Percentiles rank a stretch among this genome's conserved stretches.
Conservation (phyloP, 108 stramenopile genomes). For the Epipyxis sp. region DNA sequence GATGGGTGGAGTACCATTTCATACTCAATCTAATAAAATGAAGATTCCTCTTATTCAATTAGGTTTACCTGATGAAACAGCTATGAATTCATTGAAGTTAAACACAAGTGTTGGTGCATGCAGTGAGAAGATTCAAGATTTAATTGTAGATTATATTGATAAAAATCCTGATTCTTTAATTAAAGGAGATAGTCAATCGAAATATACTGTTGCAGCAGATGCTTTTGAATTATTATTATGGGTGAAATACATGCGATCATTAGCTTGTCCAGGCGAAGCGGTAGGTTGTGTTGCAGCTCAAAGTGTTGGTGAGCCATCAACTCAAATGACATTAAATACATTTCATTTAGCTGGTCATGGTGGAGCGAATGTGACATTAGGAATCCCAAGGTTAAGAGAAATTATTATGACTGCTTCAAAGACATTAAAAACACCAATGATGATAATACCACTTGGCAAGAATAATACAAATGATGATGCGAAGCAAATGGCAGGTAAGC, state of each 20-base stretch:
- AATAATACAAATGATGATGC: neutral
- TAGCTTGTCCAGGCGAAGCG: slow-evolving; percentile 95
- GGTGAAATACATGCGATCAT: slow-evolving; percentile 80
- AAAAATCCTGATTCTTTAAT: slow-evolving; percentile 36
- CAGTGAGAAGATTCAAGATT: slow-evolving; percentile 45
- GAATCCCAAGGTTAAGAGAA: slow-evolving; percentile 97
- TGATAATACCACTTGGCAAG: slow-evolving; percentile 46
- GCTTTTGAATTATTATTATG: slow-evolving; percentile 60
- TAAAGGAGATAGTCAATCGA: slow-evolving; percentile 3
- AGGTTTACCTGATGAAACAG: slow-evolving; percentile 24
- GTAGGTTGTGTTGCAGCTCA: slow-evolving; percentile 97
- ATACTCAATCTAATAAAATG: neutral
- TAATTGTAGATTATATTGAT: slow-evolving; percentile 35
- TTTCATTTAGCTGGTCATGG: slow-evolving; percentile 97
- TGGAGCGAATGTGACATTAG: slow-evolving; percentile 93
- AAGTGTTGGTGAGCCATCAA: slow-evolving; percentile 94
- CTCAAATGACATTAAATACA: slow-evolving; percentile 99
- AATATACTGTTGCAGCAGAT: slow-evolving; percentile 25
- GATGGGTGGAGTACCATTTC: neutral
- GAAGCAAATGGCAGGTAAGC: slow-evolving; percentile 13
- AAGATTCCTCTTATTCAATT: slow-evolving; percentile 43
- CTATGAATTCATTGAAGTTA: slow-evolving; percentile 22
- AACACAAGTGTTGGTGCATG: neutral
- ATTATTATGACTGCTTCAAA: slow-evolving; percentile 99
- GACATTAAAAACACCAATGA: slow-evolving; percentile 89